These are phyloP conservation scores for Avena eriantha DNA, from an alignment of 176 grass and related monocot genomes.

Conservation along the genomic window DNA sequence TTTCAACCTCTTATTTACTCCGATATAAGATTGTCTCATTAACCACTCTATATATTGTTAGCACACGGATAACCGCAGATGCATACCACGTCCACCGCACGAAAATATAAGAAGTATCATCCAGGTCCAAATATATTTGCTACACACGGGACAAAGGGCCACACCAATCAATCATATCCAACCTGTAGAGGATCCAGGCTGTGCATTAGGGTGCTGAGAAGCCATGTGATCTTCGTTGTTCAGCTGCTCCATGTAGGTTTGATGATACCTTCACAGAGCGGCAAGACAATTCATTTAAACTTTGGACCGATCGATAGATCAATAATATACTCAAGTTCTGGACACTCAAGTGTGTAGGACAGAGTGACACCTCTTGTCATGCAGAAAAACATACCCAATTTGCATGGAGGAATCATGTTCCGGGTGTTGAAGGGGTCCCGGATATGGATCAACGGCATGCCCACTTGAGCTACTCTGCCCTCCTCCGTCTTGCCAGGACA, in stretches of 20 bases:
- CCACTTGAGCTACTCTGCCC: slow-evolving; percentile 9
- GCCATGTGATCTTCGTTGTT: neutral
- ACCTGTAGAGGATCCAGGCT: neutral
- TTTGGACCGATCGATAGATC: neutral
- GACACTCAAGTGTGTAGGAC: neutral
- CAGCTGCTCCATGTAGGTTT: slow-evolving; percentile 16
- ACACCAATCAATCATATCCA: slow-evolving; percentile 2
- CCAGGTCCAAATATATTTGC: neutral
- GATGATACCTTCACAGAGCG: neutral
- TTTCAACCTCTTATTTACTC: too few relatives aligned
- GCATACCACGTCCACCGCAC: too few relatives aligned
- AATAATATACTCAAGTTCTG: too few relatives aligned
- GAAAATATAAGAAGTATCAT: neutral
- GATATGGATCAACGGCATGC: slow-evolving; percentile 44
- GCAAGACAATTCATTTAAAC: neutral
- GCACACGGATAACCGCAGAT: too few relatives aligned
- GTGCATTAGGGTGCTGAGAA: neutral
- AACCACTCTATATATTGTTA: too few relatives aligned
- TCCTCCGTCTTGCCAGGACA: too few relatives aligned
- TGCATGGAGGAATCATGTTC: slow-evolving; percentile 44
- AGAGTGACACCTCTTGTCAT: neutral
- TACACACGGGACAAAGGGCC: neutral
- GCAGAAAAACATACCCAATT: slow-evolving; percentile 31
- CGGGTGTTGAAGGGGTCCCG: slow-evolving; percentile 38
- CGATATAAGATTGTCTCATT: too few relatives aligned